Base-by-base conservation (phyloP, 1,139 yeast species). In the Chernovozyma aurita region DNA sequence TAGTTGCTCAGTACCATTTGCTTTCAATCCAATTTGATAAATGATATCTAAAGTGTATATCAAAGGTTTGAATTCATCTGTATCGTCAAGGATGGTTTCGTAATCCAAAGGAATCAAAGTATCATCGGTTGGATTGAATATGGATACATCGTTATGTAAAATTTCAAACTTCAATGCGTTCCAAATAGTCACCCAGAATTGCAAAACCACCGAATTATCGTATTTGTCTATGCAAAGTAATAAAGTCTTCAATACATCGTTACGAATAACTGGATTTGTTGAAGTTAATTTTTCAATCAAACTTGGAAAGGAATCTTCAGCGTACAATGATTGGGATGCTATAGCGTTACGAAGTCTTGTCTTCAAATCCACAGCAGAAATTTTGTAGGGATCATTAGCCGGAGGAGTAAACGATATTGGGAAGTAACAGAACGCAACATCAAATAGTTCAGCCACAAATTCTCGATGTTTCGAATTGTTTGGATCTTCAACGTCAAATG, bases 381-480 rank as follows among this genome's bases (percentile, higher is more conserved):
- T 85, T 42, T 81, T 79, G 55, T 88, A 87, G 0, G 96, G 95
- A 56, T 90, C 96, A 53, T 85, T 82, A 40, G 84, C 79, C 1
- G 97, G 96, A 2, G 98, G 97, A 42, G 80, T 82, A 61, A 94
- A 94, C 1, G 97, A 85, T 36, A 94, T 90, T 4, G 99, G 99
- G 61, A 90, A 94, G 61, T 94, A 94, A 57, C 98, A 92, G 55
- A 92, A 92, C 28, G 88, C 72, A 26, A 85, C 79, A 54, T 94
- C 98, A 53, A 90, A 92, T 40, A 92, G 58, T 20, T 85, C 87
- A 25, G 59, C 54, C 30, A 67, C 41, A 35, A 51, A 55, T 33
- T 49, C 55, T 38, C 57, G 55, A 37, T 66, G 67, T n/a, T 49
- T 44, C 42, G 80, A 81, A 3, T 59, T 50, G 0, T 48, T 42